Base-by-base conservation (phyloP, 2,329 filamentous ascomycete species). In the Fusarium temperatum region DNA sequence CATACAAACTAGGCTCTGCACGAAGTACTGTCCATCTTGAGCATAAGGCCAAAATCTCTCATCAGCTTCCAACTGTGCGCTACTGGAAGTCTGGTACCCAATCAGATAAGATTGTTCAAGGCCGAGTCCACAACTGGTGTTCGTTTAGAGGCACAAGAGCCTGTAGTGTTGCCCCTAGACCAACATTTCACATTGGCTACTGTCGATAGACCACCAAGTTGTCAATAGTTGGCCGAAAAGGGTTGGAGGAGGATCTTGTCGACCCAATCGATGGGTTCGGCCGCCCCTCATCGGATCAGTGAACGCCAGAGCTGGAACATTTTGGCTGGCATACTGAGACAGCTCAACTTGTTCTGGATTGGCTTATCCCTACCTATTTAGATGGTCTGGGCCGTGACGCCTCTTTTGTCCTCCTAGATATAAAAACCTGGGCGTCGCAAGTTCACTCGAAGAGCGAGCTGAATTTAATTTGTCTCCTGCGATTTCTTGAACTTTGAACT, bases 1-100 rank as follows among this genome's bases (percentile, higher is more conserved):
- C 8, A 38, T 10, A 8, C 4, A 17, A 55, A 12, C 20, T 28
- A 6, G 3, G 14, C 5, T 0, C 10, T 1, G 11, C 4, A n/a
- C 0, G 4, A 42, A 42, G 53, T 30, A 30, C 15, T 15, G 2
- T 30, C 6, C 13, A 55, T 20, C 36, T 30, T n/a, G 6, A 6
- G 26, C 22, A 8, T 2, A 18, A n/a, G 14, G 8, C 18, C 26
- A n/a, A n/a, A 14, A 24, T 30, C 8, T 6, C 6, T 12, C 22
- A 26, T 55, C 36, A 42, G 14, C 20, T 30, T 26, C 20, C 18
- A 22, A 2, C 9, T 47, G 17, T 39, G 24, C 24, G 24, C 35
- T 38, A 38, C n/a, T 53, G 13, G n/a, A 26, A 26, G 24, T 18
- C 6, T 22, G 24, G 24, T 54, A 12, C 14, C 51, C 6, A 38